phyloP scores from a whole-genome alignment of 768 basidiomycete genomes.

The Termitomyces titanicus region DNA sequence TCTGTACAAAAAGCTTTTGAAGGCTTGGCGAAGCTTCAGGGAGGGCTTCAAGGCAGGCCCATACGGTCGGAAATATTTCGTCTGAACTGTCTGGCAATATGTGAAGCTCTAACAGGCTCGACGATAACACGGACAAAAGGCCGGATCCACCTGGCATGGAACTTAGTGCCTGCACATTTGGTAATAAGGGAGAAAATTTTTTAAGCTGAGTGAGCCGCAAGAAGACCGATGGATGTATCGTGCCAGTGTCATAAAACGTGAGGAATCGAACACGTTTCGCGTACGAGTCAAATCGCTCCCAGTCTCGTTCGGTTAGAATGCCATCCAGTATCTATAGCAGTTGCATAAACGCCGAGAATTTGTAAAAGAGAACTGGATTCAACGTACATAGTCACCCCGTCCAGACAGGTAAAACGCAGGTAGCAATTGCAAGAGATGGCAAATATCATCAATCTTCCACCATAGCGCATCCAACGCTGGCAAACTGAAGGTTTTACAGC shows the following conservation, averaged over 20 bases:
- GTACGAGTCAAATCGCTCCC: slow-evolving; percentile 4
- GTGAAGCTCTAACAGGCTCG: neutral
- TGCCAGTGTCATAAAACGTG: slow-evolving; percentile 1
- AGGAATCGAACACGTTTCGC: slow-evolving; percentile 4
- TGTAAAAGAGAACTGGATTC: neutral
- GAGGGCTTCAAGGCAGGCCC: slow-evolving; percentile 1
- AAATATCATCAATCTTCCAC: slow-evolving; percentile 5
- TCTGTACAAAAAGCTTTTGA: neutral
- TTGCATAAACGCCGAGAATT: neutral
- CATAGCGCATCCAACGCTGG: slow-evolving; percentile 9
- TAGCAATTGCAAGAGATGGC: slow-evolving; percentile 2
- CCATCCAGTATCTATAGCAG: slow-evolving; percentile 3
- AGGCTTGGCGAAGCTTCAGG: neutral
- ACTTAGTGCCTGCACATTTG: neutral
- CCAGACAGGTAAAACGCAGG: slow-evolving; percentile 1
- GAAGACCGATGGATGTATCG: slow-evolving; percentile 7
- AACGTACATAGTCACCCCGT: neutral
- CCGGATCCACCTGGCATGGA: slow-evolving; percentile 5
- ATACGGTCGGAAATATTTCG: neutral
- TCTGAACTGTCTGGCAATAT: neutral
- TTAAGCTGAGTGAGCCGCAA: slow-evolving; percentile 4
- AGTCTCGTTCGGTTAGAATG: slow-evolving; percentile 1
- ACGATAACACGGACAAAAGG: slow-evolving; percentile 1
- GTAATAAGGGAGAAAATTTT: slow-evolving; percentile 1
- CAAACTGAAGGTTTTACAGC: slow-evolving; percentile 1